A percentile compares a stretch with the other conserved stretches of the same genome.
Evolutionary conservation across 1,139 yeast species (phyloP).

Genomic region (Candida labiduridarum): DNA sequence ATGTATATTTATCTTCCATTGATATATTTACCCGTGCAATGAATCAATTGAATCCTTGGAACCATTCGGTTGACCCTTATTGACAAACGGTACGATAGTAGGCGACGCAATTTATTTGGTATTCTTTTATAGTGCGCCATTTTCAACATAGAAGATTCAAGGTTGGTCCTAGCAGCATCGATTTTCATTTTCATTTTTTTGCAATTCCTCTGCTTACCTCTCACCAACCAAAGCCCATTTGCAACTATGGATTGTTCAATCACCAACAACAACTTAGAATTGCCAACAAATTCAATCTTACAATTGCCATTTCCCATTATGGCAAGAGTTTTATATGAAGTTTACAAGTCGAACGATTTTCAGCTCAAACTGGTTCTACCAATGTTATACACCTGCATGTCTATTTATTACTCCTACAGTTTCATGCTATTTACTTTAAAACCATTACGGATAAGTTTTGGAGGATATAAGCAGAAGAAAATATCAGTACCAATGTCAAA

Average conservation of each 20-base stretch:
- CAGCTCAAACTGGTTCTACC: slow-evolving; percentile 9
- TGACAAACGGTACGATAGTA: too few species aligned
- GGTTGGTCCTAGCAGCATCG: not conserved
- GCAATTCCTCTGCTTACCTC: not conserved
- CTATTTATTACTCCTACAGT: slow-evolving; percentile 14
- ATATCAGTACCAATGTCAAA: not conserved
- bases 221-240: not conserved
- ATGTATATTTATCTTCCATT: too few species aligned
- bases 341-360: slow-evolving; percentile 8
- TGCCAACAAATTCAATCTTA: slow-evolving; percentile 6
- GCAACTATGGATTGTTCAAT: slow-evolving; percentile 1
- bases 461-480: not conserved
- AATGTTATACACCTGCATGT: slow-evolving; percentile 19
- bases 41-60: too few species aligned
- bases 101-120: not conserved
- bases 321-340: slow-evolving; percentile 18
- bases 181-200: not conserved
- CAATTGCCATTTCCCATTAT: slow-evolving; percentile 20
- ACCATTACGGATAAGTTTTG: slow-evolving; percentile 14
- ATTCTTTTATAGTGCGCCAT: not conserved
- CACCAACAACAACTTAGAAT: not conserved
- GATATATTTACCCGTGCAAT: too few species aligned
- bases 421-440: slow-evolving; percentile 17
- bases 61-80: too few species aligned
- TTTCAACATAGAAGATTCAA: not conserved